Conservation (phyloP, 2,329 filamentous ascomycete genomes). For the Stemphylium vesicarium region DNA sequence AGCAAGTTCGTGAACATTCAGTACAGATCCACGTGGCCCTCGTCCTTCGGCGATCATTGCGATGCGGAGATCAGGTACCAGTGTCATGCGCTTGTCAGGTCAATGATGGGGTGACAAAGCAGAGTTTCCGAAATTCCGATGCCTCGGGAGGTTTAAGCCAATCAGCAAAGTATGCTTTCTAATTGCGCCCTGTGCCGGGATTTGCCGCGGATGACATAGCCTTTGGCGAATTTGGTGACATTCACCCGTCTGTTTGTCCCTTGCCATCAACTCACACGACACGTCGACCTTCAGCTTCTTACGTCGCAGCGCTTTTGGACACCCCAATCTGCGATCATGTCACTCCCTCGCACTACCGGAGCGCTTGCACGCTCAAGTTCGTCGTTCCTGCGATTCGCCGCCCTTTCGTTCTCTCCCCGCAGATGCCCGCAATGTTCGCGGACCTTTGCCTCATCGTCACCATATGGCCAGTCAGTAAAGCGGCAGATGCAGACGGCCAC, state of each 20-base stretch:
- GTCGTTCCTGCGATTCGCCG: slow-evolving; percentile 35
- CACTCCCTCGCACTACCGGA: slow-evolving; percentile 35
- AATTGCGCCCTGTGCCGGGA: slow-evolving; percentile 24
- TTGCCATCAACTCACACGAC: slow-evolving; percentile 15
- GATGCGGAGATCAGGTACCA: too few relatives aligned
- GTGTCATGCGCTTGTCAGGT: background rate
- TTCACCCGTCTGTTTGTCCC: slow-evolving; percentile 14
- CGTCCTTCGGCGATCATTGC: too few relatives aligned
- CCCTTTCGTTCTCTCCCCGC: slow-evolving; percentile 30
- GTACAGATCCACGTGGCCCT: too few relatives aligned
- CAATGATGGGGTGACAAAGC: background rate
- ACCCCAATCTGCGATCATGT: slow-evolving; percentile 32
- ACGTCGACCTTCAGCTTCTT: slow-evolving; percentile 2
- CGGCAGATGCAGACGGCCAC: slow-evolving; percentile 67
- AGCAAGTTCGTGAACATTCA: too few relatives aligned
- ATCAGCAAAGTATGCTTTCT: slow-evolving; percentile 24
- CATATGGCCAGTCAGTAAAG: slow-evolving; percentile 45
- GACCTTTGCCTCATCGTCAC: slow-evolving; percentile 52
- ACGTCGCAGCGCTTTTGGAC: slow-evolving; percentile 3
- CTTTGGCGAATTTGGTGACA: slow-evolving; percentile 26
- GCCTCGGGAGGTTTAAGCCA: slow-evolving; percentile 15
- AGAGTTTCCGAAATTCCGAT: slow-evolving; percentile 13
- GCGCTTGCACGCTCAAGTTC: slow-evolving; percentile 33
- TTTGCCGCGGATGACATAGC: slow-evolving; percentile 37
- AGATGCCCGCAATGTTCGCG: slow-evolving; percentile 55